phyloP scores from a whole-genome alignment of 2,329 filamentous ascomycete species.

The Colletotrichum sp. region DNA sequence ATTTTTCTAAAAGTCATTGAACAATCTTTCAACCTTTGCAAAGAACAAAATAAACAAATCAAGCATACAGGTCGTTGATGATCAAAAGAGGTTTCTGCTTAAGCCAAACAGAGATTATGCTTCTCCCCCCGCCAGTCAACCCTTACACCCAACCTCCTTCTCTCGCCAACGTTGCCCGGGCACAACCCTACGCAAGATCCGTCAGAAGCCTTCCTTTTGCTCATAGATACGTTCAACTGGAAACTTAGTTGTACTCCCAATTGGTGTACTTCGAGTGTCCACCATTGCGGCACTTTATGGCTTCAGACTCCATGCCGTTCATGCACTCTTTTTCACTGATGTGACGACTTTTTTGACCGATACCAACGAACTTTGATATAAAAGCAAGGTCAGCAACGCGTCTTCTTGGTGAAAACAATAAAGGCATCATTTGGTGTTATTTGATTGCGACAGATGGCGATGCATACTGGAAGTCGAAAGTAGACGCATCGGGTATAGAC shows the following conservation, averaged over 20 bases:
- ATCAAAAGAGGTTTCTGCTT: background rate
- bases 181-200: background rate
- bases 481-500: background rate
- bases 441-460: background rate
- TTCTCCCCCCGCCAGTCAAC: background rate
- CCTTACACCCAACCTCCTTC: background rate
- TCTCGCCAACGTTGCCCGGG: background rate
- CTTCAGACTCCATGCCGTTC: background rate
- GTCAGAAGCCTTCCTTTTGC: background rate
- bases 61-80: background rate
- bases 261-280: background rate
- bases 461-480: fast-evolving
- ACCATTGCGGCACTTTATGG: background rate
- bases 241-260: background rate
- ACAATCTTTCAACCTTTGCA: background rate
- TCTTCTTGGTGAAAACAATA: fast-evolving
- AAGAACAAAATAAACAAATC: background rate
- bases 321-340: background rate
- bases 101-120: background rate
- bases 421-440: background rate
- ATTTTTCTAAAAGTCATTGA: background rate
- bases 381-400: background rate
- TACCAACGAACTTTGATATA: background rate
- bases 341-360: background rate
- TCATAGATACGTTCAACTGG: background rate